Conservation (phyloP, 345 rosid genomes). For the Melaleuca alternifolia region DNA sequence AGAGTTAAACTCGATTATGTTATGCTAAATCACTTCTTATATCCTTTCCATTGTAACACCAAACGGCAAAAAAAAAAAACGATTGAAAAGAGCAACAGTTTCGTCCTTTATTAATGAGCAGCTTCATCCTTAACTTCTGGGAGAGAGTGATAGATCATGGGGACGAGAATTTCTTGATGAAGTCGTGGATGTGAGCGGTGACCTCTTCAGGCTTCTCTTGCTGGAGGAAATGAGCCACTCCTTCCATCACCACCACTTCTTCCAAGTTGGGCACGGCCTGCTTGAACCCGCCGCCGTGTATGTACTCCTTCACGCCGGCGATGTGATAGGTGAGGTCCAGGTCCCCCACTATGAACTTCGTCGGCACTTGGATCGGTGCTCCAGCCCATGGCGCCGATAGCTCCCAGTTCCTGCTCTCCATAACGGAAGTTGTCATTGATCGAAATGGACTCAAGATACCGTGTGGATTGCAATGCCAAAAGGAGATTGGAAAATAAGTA, state of each 20-base stretch:
- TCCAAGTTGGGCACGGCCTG: constrained; percentile 10
- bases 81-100: neutral
- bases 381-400: neutral
- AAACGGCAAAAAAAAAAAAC: neutral
- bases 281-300: constrained; percentile 7
- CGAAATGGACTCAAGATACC: neutral
- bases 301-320: constrained; percentile 10
- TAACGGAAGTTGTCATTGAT: neutral
- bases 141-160: neutral
- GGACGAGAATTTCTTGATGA: constrained; percentile 11
- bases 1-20: neutral
- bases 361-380: neutral
- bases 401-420: neutral
- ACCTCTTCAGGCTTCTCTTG: constrained; percentile 20
- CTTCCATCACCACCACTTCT: constrained; percentile 20
- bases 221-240: constrained; percentile 14
- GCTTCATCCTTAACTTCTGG: neutral
- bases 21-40: neutral
- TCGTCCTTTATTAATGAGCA: neutral
- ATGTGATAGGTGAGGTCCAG: constrained; percentile 13
- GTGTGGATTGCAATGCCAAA: neutral
- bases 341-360: constrained; percentile 11
- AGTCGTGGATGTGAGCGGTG: constrained; percentile 16
- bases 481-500: neutral
- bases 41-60: neutral